A percentile compares a stretch with the other conserved stretches of the same genome.
phyloP scores from a whole-genome alignment of 2,329 filamentous ascomycete genomes.

The Rhytidhysteron rufulum region DNA sequence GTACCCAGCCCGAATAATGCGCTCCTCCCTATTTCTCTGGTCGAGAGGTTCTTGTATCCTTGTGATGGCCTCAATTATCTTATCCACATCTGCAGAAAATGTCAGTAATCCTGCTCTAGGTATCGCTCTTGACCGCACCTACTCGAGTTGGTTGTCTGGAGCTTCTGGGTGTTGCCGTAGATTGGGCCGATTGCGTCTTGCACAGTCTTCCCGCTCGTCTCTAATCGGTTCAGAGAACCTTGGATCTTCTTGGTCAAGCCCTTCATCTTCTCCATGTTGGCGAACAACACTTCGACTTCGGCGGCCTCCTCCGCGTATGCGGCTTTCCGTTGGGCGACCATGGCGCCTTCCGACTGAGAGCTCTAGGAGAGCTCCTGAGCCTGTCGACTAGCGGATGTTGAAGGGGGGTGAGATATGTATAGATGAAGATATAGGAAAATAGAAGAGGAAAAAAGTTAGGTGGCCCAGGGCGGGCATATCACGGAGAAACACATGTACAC shows the following conservation, averaged over 20 bases:
- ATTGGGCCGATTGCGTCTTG: conserved; percentile 89
- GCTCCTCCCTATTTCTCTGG: conserved; percentile 86
- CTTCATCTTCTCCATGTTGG: conserved; percentile 84
- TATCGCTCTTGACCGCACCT: conserved; percentile 25
- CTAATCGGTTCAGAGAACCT: conserved; percentile 76
- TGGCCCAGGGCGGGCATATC: no score
- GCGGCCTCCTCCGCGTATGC: conserved; percentile 64
- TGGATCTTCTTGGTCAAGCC: conserved; percentile 94
- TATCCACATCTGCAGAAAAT: conserved; percentile 67
- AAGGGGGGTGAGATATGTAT: conserved; percentile 3
- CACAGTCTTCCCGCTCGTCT: conserved; percentile 84
- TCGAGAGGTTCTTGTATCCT: conserved; percentile 86
- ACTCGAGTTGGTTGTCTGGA: conserved; percentile 85
- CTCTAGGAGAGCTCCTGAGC: conserved; percentile 17
- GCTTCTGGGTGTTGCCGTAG: conserved; percentile 82
- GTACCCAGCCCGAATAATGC: conserved; percentile 77
- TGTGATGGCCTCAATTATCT: conserved; percentile 81
- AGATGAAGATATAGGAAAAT: neutral
- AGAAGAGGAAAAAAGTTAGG: no score
- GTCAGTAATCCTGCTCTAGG: conserved; percentile 2
- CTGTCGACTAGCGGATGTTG: neutral
- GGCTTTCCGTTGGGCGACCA: conserved; percentile 55
- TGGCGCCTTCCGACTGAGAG: conserved; percentile 21
- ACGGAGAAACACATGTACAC: no score
- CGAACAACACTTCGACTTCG: conserved; percentile 63